phyloP scores from a whole-genome alignment of 768 basidiomycete species.

The Suillus tomentosus region DNA sequence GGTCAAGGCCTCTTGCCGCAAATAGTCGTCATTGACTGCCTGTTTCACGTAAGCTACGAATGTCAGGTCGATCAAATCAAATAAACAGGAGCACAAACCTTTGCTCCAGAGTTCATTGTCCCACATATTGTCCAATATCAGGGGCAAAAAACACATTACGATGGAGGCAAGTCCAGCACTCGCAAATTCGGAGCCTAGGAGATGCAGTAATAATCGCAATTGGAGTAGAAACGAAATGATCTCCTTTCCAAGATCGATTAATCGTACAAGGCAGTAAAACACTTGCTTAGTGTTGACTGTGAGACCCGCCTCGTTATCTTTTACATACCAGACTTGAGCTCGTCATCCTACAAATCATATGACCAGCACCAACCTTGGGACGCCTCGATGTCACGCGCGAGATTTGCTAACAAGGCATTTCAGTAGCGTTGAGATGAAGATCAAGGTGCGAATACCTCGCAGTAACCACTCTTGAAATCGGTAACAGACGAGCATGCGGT shows the following conservation, averaged over 20 bases:
- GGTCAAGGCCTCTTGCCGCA: conserved; percentile 25
- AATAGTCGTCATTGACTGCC: conserved; percentile 20
- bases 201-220: conserved; percentile 21
- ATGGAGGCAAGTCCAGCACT: conserved; percentile 26
- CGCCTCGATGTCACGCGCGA: conserved; percentile 25
- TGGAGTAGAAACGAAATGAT: conserved; percentile 25
- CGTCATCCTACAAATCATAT: not conserved
- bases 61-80: not conserved
- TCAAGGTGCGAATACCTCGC: conserved; percentile 13
- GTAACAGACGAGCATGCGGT: conserved; percentile 24
- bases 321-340: not conserved
- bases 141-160: conserved; percentile 22
- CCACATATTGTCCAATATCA: conserved; percentile 7
- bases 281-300: conserved; percentile 5
- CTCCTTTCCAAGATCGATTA: conserved; percentile 14
- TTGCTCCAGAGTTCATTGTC: conserved; percentile 23
- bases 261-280: conserved; percentile 16
- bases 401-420: conserved; percentile 15
- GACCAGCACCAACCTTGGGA: conserved; percentile 19
- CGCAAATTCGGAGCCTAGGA: conserved; percentile 19
- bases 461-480: conserved; percentile 24
- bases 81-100: conserved; percentile 13
- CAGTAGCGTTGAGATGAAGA: not conserved
- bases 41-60: conserved; percentile 22
- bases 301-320: conserved; percentile 15